Evolutionary conservation across 2,329 filamentous ascomycete genomes (phyloP).

Genomic region (Fusarium xylarioides): DNA sequence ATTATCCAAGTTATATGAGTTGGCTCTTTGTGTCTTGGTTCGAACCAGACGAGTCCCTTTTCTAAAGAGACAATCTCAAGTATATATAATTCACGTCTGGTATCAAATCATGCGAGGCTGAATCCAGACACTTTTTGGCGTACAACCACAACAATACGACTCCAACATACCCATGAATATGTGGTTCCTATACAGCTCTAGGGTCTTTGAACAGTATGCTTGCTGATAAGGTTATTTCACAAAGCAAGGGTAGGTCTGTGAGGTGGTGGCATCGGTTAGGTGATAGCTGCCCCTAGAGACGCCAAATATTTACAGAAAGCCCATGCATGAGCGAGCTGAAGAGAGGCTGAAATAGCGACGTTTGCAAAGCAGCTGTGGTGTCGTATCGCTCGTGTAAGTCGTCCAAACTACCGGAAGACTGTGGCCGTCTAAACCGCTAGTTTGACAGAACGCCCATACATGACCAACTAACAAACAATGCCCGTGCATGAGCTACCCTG

Average conservation of each 20-base stretch:
- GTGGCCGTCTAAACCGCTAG: not conserved
- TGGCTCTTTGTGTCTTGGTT: not conserved
- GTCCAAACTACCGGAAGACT: not conserved
- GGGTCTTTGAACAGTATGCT: not conserved
- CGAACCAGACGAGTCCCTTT: not conserved
- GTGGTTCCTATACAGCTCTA: fast-evolving
- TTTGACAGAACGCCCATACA: not conserved
- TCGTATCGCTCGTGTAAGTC: not conserved
- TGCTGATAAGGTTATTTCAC: not conserved
- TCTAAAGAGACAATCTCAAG: not conserved
- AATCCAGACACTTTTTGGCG: not conserved
- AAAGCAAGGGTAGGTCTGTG: not conserved
- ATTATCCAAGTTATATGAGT: fast-evolving
- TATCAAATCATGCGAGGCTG: not conserved
- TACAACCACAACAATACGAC: not conserved
- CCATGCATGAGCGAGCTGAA: not conserved
- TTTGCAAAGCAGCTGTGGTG: not conserved
- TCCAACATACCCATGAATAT: fast-evolving
- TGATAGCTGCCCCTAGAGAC: fast-evolving
- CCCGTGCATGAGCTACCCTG: not conserved
- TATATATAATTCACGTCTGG: not conserved
- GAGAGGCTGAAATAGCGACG: not conserved
- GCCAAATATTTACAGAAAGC: not conserved
- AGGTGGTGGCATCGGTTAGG: fast-evolving
- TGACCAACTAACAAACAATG: not conserved